Conservation (phyloP, 768 basidiomycete genomes). For the Hemileccinum impolitum region DNA sequence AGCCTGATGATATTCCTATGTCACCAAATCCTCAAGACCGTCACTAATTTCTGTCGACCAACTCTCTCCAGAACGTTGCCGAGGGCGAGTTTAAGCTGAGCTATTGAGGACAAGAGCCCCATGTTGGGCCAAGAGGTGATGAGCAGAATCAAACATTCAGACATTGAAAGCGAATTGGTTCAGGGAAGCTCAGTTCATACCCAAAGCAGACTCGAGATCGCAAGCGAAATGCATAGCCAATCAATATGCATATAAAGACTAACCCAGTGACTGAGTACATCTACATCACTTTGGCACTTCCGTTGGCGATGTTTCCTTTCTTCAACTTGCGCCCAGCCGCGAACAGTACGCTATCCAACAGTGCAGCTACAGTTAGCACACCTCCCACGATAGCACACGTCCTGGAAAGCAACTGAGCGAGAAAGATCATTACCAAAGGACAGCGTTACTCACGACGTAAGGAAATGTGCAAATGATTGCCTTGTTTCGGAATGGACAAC, state of each 20-base stretch:
- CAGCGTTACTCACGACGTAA: conserved; percentile 78
- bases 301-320: conserved; percentile 41
- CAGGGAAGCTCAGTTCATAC: conserved; percentile 25
- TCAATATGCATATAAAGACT: conserved; percentile 4
- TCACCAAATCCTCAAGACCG: too few relatives aligned
- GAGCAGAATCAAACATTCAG: conserved; percentile 19
- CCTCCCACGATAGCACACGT: conserved; percentile 98
- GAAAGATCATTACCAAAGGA: neutral
- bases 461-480: conserved; percentile 96
- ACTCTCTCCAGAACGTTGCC: conserved; percentile 13
- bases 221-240: conserved; percentile 16
- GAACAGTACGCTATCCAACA: conserved; percentile 86
- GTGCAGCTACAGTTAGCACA: conserved; percentile 88
- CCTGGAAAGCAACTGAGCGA: conserved; percentile 37
- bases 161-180: conserved; percentile 14
- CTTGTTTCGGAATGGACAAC: conserved; percentile 88
- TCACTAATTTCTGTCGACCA: neutral
- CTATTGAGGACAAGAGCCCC: conserved; percentile 8
- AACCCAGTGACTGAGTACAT: conserved; percentile 10
- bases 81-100: conserved; percentile 20
- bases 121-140: conserved; percentile 1
- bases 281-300: conserved; percentile 33
- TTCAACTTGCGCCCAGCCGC: conserved; percentile 74
- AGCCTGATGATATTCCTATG: too few relatives aligned
- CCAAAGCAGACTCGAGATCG: neutral